Base-by-base conservation (phyloP, 768 basidiomycete species). In the Boletus sp. region DNA sequence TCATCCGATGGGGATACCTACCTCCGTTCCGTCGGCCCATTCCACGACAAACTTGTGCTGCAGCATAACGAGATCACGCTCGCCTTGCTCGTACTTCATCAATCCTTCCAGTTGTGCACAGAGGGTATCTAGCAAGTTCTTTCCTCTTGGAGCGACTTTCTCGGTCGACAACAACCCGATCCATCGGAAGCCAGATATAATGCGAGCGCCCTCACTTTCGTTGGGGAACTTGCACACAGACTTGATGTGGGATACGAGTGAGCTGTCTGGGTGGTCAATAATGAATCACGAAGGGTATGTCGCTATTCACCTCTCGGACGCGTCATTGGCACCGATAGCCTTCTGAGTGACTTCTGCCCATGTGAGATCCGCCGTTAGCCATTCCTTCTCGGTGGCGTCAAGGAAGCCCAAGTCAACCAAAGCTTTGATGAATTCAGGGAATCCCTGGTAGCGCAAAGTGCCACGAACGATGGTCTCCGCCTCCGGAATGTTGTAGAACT, bases 21-120 rank as follows among this genome's bases (percentile, higher is more conserved):
- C 87, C 74, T 81, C 75, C 45, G 74, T 79, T 44, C 96, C 94
- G 65, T 98, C 92, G 33, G 81, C 78, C 82, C 88, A 90, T 68
- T 94, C 86, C 35, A 98, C 86, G 62, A 92, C 75, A 69, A 99
- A 98, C 77, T 95, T 96, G 82, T 99, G 96, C 75, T 98, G 96
- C 50, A 99, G 84, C 86, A 98, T 92, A 56, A 99, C 91, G 56
- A 98, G 83, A 72, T 99, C 96, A 11, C 92, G 87, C 74, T 98
- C 94, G 58, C 91, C 92, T 44, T 78, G 74, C 58, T 86, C 89
- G 74, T 96, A 98, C 72, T 85, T 82, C 91, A 98, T 97, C 69
- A 96, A 80, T 56, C 78, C 83, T 78, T 99, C 95, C 46, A 99
- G 82, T 21, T 80, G 85, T 3, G 83, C 90, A 69, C 95, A 97